Evolutionary conservation across 2,329 filamentous ascomycete genomes (phyloP), one percentile per base, ranked within the genome.

Genomic region (Achaetomium macrosporum): DNA sequence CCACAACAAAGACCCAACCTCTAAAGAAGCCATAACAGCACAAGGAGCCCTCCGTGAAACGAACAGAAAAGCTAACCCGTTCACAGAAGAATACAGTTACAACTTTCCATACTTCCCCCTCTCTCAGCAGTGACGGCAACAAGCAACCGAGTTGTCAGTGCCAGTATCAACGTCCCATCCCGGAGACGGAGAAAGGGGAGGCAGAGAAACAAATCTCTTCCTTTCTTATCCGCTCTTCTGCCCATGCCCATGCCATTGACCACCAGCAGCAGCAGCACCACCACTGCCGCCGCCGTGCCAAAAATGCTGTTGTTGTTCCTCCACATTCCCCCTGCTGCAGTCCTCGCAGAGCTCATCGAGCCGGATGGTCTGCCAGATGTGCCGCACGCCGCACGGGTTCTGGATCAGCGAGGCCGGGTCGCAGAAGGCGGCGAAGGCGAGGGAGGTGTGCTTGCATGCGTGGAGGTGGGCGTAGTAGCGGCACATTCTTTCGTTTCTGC

Each of bases 391-490:
- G 58, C 69, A 71, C 7, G 66, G 65, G 35, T 65, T 70, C 58
- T 71, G 69, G 45, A 69, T 68, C 47, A 70, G 61, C 55, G 59
- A 63, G 43, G 69, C 68, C 1, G 66, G 61, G 19, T 58, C 58
- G 60, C 68, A 71, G 61, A 66, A 68, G 59, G 64, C 61, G 46
- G 68, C 69, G 42, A 71, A 70, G 48, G 61, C 64, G 56, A 65
- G 64, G 35, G 60, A 59, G 3, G 30, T 50, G 49, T 52, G 68
- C 50, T 66, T 66, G 65, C 68, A 71, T 45, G 57, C 55, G 59
- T 68, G 69, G 36, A 60, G 60, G 58, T 70, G 67, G 54, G 68
- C 68, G 62, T 71, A 70, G 61, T 71, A 70, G 47, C 66, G 64
- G 56, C 68, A 71, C 69, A 71, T 71, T 12, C 31, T 61, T 19